Percentiles rank a stretch among this genome's conserved stretches.
These are phyloP conservation scores for Acanthamoeba royreba DNA, from an alignment of 208 protist genomes.

Conservation along the genomic window DNA sequence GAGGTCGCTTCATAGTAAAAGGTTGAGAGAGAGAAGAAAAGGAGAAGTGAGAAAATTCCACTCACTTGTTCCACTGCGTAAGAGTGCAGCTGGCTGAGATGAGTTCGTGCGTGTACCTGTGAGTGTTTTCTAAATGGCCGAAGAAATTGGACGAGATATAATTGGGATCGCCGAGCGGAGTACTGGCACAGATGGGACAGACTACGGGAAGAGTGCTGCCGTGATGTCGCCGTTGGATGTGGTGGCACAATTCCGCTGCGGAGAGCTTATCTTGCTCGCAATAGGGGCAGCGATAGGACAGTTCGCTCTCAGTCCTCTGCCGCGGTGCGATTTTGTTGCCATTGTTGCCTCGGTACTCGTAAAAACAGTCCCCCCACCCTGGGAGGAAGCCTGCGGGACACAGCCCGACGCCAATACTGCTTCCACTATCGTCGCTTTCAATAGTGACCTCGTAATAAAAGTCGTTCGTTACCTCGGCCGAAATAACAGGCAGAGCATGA, in stretches of 20 bases:
- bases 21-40: background rate
- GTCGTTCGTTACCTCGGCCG: background rate
- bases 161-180: slow-evolving; percentile 14
- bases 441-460: background rate
- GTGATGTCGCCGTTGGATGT: background rate
- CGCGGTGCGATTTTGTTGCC: background rate
- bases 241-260: background rate
- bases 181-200: slow-evolving; percentile 4
- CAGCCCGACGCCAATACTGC: background rate
- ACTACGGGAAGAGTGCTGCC: background rate
- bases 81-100: background rate
- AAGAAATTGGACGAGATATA: slow-evolving; percentile 27
- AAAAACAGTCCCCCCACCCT: slow-evolving; percentile 37
- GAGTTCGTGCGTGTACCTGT: background rate
- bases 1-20: background rate
- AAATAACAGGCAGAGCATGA: background rate
- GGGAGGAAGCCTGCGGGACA: background rate
- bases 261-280: background rate
- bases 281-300: background rate
- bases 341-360: background rate
- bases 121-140: background rate
- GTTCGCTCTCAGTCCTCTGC: background rate
- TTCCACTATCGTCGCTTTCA: background rate
- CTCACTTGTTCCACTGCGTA: background rate
- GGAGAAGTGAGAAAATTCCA: background rate